Conservation (phyloP, 306 rosid species). For the Glycyrrhiza uralensis region DNA sequence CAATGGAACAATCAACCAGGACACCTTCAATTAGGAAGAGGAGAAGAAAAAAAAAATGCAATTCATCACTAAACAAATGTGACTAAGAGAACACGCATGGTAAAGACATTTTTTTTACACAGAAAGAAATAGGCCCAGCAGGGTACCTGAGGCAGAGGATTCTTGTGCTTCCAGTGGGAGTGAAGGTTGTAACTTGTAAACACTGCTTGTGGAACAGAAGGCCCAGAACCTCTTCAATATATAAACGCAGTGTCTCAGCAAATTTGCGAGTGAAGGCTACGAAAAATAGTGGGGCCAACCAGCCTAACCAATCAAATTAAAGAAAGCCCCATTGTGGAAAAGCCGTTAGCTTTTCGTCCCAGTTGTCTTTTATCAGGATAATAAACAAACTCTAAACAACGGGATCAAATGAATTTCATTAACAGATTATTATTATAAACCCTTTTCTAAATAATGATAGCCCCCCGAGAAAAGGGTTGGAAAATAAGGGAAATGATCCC, state of each 20-base stretch:
- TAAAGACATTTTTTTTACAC: neutral
- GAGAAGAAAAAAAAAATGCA: neutral
- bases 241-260: conserved; percentile 30
- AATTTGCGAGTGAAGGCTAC: conserved; percentile 61
- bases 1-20: conserved; percentile 18
- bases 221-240: conserved; percentile 51
- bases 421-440: conserved; percentile 19
- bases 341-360: conserved; percentile 25
- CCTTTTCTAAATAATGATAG: conserved; percentile 3
- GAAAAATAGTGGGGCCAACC: conserved; percentile 45
- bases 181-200: conserved; percentile 17
- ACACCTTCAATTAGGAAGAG: conserved; percentile 3
- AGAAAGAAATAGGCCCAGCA: neutral
- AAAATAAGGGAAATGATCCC: neutral
- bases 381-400: conserved; percentile 23
- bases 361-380: conserved; percentile 22
- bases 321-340: conserved; percentile 6
- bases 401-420: conserved; percentile 28
- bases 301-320: conserved; percentile 37
- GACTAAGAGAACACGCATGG: conserved; percentile 3
- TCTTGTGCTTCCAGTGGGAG: conserved; percentile 11
- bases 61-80: neutral
- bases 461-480: neutral
- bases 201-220: conserved; percentile 45
- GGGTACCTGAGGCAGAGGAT: conserved; percentile 22